These are phyloP conservation scores for Leucocoprinus birnbaumii DNA, from an alignment of 768 basidiomycete genomes.

Conservation along the genomic window DNA sequence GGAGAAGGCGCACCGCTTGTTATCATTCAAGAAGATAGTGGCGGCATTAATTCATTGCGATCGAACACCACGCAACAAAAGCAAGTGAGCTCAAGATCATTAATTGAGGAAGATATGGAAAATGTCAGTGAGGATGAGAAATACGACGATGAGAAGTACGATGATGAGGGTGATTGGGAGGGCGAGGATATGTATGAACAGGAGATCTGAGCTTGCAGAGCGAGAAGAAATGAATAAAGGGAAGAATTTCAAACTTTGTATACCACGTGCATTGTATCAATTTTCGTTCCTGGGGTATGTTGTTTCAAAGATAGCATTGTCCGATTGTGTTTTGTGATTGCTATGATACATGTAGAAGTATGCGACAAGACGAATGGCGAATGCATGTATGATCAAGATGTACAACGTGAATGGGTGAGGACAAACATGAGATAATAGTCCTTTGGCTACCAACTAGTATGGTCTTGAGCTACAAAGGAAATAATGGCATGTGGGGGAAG, in stretches of 20 bases:
- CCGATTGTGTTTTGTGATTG: too few species aligned
- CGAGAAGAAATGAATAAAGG: not conserved
- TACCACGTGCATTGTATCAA: not conserved
- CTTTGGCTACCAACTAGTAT: too few species aligned
- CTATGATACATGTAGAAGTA: not conserved
- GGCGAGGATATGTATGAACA: slow-evolving; percentile 66
- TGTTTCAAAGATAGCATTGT: too few species aligned
- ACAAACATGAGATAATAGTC: too few species aligned
- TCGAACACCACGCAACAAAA: slow-evolving; percentile 20
- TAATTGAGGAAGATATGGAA: slow-evolving; percentile 38
- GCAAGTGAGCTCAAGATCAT: slow-evolving; percentile 21
- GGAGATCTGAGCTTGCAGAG: slow-evolving; percentile 59
- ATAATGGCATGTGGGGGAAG: too few species aligned
- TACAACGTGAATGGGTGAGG: too few species aligned
- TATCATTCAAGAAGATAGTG: slow-evolving; percentile 46
- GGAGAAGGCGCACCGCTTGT: slow-evolving; percentile 31
- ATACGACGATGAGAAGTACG: slow-evolving; percentile 47
- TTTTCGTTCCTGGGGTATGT: not conserved
- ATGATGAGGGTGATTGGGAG: slow-evolving; percentile 36
- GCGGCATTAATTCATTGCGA: slow-evolving; percentile 27
- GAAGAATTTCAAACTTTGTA: too few species aligned
- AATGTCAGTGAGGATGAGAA: slow-evolving; percentile 47
- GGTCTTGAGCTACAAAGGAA: too few species aligned
- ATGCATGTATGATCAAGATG: not conserved
- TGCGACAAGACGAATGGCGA: not conserved